Evolutionary conservation across 1,284 basidiomycete genomes (phyloP).

Genomic region (Heterobasidion irregulare): DNA sequence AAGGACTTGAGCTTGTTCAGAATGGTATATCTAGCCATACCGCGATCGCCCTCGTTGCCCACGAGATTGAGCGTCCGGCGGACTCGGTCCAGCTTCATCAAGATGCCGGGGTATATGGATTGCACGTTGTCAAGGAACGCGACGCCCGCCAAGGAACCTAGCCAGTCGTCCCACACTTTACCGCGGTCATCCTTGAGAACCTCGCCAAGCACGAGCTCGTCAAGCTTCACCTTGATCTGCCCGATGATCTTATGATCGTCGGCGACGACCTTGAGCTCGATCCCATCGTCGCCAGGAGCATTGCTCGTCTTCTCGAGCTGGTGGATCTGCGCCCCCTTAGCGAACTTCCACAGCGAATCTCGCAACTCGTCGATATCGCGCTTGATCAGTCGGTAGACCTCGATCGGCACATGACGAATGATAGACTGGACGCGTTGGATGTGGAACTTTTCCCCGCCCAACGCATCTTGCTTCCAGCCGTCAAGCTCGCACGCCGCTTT

Average conservation of each 20-base stretch:
- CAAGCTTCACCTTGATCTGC: slow-evolving; percentile 47
- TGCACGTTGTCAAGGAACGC: slow-evolving; percentile 37
- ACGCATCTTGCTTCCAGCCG: slow-evolving; percentile 29
- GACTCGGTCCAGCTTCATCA: slow-evolving; percentile 31
- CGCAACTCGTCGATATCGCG: slow-evolving; percentile 17
- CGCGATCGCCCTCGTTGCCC: slow-evolving; percentile 33
- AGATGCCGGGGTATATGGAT: slow-evolving; percentile 24
- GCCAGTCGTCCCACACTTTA: slow-evolving; percentile 56
- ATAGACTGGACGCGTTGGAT: slow-evolving; percentile 44
- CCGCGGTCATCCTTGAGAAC: slow-evolving; percentile 38
- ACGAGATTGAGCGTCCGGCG: slow-evolving; percentile 43
- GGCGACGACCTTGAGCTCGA: slow-evolving; percentile 35
- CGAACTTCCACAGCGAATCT: slow-evolving; percentile 10
- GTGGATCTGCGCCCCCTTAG: slow-evolving; percentile 15
- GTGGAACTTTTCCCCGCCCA: slow-evolving; percentile 33
- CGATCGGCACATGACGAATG: slow-evolving; percentile 28
- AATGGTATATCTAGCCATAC: slow-evolving; percentile 31
- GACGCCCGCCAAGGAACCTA: slow-evolving; percentile 31
- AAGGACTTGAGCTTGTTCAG: slow-evolving; percentile 35
- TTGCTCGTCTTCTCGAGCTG: slow-evolving; percentile 9
- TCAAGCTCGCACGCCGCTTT: slow-evolving; percentile 39
- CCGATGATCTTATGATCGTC: slow-evolving; percentile 38
- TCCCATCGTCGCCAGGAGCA: slow-evolving; percentile 8
- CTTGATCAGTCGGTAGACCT: slow-evolving; percentile 23
- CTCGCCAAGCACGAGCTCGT: slow-evolving; percentile 52